Conservation (phyloP, 352 stramenopile species). For the Pythium rishiriense region DNA sequence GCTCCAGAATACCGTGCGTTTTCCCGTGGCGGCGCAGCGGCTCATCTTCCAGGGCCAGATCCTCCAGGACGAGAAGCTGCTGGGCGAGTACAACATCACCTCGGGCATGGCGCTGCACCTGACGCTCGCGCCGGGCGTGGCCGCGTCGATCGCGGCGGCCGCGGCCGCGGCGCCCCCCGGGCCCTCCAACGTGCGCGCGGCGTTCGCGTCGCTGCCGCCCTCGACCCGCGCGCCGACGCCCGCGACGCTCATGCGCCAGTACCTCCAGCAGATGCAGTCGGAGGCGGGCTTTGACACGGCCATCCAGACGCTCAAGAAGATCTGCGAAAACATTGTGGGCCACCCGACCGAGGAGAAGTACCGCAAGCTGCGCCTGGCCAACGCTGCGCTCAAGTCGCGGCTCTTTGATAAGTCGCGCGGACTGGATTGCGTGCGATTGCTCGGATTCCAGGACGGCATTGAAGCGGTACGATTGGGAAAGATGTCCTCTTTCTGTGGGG, state of each 20-base stretch:
- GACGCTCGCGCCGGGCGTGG: conserved; percentile 45
- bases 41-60: conserved; percentile 89
- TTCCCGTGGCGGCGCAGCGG: conserved; percentile 67
- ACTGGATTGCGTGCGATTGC: conserved; percentile 55
- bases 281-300: conserved; percentile 49
- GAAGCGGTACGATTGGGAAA: conserved; percentile 42
- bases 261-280: conserved; percentile 59
- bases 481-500: too few relatives aligned
- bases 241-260: conserved; percentile 36
- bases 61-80: conserved; percentile 65
- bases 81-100: conserved; percentile 67
- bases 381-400: conserved; percentile 61
- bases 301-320: conserved; percentile 75
- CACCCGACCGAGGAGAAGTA: conserved; percentile 80
- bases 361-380: conserved; percentile 67
- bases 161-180: conserved; percentile 14
- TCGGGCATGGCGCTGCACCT: conserved; percentile 72
- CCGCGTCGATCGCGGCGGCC: conserved; percentile 23
- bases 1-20: conserved; percentile 52
- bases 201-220: conserved; percentile 23
- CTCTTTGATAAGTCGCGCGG: conserved; percentile 62
- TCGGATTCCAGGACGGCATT: conserved; percentile 75
- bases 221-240: conserved; percentile 11
- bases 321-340: conserved; percentile 77
- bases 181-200: conserved; percentile 9